Percentiles rank a stretch among this genome's conserved stretches.
Evolutionary conservation across 176 grass and related monocot species (phyloP).

Genomic region (Guadua angustifolia): DNA sequence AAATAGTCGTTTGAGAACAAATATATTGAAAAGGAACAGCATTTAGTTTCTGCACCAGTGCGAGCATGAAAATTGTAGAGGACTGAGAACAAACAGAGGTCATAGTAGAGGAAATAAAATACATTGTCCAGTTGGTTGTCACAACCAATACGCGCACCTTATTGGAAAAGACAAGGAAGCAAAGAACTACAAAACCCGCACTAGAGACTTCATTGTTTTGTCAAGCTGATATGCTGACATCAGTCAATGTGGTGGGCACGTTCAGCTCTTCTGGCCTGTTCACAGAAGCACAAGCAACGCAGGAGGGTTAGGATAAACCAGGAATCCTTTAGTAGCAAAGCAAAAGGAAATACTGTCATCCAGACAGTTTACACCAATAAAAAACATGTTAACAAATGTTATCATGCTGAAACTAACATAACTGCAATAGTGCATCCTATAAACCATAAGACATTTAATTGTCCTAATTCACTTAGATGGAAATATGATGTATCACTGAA

Average conservation of each 20-base stretch:
- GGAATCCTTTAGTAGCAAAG: not conserved
- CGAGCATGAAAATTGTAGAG: conserved; percentile 10
- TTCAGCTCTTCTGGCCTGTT: conserved; percentile 59
- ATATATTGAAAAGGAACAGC: conserved; percentile 10
- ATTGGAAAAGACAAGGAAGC: conserved; percentile 47
- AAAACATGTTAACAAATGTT: not conserved
- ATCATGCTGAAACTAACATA: not conserved
- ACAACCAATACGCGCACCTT: conserved; percentile 45
- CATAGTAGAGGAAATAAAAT: conserved; percentile 13
- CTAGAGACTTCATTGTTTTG: conserved; percentile 37
- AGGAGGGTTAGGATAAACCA: conserved; percentile 31
- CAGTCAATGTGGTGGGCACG: not conserved
- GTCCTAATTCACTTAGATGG: not conserved
- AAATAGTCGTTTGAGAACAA: conserved; percentile 21
- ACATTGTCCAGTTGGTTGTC: conserved; percentile 42
- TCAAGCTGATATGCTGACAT: conserved; percentile 29
- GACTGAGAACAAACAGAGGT: conserved; percentile 30
- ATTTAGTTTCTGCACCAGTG: conserved; percentile 30
- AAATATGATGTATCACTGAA: not conserved
- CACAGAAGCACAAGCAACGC: conserved; percentile 9
- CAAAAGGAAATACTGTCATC: not conserved
- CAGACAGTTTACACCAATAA: not conserved
- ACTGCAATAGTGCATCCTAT: not conserved
- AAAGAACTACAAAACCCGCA: conserved; percentile 39
- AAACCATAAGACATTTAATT: not conserved